A percentile compares a stretch with the other conserved stretches of the same genome.
Conservation (phyloP, 331 rosid genomes). For the Pyracantha coccinea region DNA sequence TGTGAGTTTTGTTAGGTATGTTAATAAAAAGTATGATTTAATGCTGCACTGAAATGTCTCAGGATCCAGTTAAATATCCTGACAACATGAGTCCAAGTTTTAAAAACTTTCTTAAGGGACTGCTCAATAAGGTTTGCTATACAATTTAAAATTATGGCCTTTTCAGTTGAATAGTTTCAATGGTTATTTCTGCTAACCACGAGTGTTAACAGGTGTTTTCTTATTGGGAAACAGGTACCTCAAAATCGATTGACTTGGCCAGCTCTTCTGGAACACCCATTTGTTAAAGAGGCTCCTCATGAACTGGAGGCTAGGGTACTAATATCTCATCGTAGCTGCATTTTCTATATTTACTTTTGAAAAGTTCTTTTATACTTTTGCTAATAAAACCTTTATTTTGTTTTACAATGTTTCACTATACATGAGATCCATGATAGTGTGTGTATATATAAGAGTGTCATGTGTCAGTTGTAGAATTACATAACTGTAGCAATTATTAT, state of each 20-base stretch:
- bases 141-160: constrained; percentile 6
- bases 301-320: constrained; percentile 58
- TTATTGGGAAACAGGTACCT: constrained; percentile 52
- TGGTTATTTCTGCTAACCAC: constrained; percentile 8
- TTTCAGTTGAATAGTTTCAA: constrained; percentile 10
- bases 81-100: constrained; percentile 72
- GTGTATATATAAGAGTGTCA: too few species aligned
- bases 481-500: background rate
- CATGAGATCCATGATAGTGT: background rate
- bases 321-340: background rate
- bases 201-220: constrained; percentile 16
- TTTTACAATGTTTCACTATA: background rate
- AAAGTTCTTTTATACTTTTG: background rate
- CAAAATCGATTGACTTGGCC: constrained; percentile 97
- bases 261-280: constrained; percentile 86
- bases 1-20: background rate
- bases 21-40: constrained; percentile 10
- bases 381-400: background rate
- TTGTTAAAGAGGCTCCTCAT: constrained; percentile 62
- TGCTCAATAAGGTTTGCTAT: constrained; percentile 81
- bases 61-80: constrained; percentile 99
- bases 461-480: background rate
- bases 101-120: constrained; percentile 82
- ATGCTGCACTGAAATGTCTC: constrained; percentile 24
- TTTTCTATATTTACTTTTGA: background rate